phyloP scores from a whole-genome alignment of 2,329 filamentous ascomycete genomes.

The Tolypocladium inflatum region DNA sequence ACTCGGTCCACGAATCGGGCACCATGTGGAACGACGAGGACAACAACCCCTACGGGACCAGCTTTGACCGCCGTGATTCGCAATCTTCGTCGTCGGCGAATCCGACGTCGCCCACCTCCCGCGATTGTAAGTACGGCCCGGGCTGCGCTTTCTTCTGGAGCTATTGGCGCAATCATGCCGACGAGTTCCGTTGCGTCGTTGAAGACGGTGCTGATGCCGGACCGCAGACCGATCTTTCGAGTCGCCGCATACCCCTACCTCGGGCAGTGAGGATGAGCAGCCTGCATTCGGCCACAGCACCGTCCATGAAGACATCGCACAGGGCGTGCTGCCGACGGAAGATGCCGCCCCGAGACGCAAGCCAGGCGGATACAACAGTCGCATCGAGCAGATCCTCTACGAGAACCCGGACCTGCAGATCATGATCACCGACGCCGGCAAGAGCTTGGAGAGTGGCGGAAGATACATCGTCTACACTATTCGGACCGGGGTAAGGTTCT shows the following conservation, averaged over 20 bases:
- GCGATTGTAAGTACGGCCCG: constrained; percentile 43
- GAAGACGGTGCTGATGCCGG: background rate
- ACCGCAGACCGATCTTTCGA: constrained; percentile 38
- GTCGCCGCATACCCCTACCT: constrained; percentile 61
- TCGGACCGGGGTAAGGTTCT: constrained; percentile 68
- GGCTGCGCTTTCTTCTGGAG: background rate
- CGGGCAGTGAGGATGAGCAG: constrained; percentile 58
- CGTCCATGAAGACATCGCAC: constrained; percentile 29
- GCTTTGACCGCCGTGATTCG: constrained; percentile 81
- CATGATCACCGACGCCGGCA: constrained; percentile 87
- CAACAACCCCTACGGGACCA: constrained; percentile 90
- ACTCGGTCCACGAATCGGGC: constrained; percentile 1
- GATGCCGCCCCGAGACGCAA: constrained; percentile 50
- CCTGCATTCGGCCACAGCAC: constrained; percentile 25
- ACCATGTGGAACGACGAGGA: constrained; percentile 97
- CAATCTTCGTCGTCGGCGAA: constrained; percentile 59
- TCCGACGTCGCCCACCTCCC: constrained; percentile 50
- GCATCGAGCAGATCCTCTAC: constrained; percentile 94
- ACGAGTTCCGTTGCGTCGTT: background rate
- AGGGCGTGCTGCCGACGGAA: constrained; percentile 32
- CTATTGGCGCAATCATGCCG: background rate
- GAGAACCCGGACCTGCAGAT: constrained; percentile 88
- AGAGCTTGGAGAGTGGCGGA: constrained; percentile 84
- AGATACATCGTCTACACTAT: constrained; percentile 98
- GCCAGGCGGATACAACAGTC: constrained; percentile 84